These are phyloP conservation scores for Fraxinus baroniana DNA, from an alignment of 305 asterid genomes.

Conservation along the genomic window DNA sequence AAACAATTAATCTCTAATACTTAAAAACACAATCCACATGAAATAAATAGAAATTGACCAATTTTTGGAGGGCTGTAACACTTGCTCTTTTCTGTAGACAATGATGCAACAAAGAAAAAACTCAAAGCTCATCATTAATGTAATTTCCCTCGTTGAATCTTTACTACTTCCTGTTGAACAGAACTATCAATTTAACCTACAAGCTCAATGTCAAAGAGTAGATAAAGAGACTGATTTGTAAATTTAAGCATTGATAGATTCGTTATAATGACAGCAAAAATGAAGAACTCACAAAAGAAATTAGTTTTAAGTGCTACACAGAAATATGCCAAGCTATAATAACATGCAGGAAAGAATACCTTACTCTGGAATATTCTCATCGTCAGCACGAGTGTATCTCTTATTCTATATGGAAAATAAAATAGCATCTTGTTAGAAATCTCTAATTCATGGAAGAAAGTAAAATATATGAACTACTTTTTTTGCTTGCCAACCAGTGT, in stretches of 20 bases:
- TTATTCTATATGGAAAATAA: slow-evolving; percentile 49
- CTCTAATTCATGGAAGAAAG: background rate
- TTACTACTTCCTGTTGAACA: background rate
- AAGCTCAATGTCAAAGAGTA: background rate
- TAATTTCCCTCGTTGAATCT: background rate
- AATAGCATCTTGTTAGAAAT: slow-evolving; percentile 26
- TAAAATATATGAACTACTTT: background rate
- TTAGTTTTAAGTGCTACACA: background rate
- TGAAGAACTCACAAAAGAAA: background rate
- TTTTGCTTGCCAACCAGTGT: background rate
- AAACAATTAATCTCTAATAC: background rate
- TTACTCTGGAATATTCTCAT: slow-evolving; percentile 83
- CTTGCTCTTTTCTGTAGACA: background rate
- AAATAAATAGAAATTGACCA: background rate
- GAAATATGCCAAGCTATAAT: background rate
- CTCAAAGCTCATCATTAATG: background rate
- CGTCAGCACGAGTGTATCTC: slow-evolving; percentile 77
- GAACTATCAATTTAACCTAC: background rate
- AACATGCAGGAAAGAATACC: slow-evolving; percentile 45
- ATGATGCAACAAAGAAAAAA: background rate
- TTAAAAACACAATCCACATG: background rate
- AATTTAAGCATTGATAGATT: background rate
- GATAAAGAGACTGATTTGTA: background rate
- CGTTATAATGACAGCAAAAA: background rate
- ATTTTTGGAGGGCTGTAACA: background rate